Evolutionary conservation across 2,329 filamentous ascomycete genomes (phyloP), one percentile per base, ranked within the genome.

Genomic region (Sclerotinia spermophila): DNA sequence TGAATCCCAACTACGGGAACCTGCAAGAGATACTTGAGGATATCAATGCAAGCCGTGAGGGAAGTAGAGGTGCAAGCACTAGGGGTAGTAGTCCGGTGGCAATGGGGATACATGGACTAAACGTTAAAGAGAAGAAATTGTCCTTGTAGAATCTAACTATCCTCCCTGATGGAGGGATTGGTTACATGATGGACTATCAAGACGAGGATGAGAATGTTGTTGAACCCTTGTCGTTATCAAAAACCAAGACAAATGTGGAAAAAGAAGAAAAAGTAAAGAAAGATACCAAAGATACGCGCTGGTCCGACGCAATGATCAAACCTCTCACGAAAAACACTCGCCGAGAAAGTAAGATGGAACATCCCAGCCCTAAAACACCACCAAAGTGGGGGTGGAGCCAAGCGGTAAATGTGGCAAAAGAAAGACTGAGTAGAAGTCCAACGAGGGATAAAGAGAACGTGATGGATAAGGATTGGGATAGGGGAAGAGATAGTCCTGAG

Each of bases 261-360:
- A 58, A 35, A 40, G 40, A 33, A 27, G 35, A 5, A 10, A 45
- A 27, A 48, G 8, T 3, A n/a, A 51, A 17, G 19, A 30, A 61
- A n/a, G 35, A 56, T 0, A n/a, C 27, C 8, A 69, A 55, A 24
- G 55, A 53, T 13, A 67, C 40, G 1, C 45, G 73, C 44, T 77
- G 75, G 75, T 74, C 72, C 0, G 72, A 73, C 10, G 72, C 72
- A 8, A 76, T 76, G 74, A n/a, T 38, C 1, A 74, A 74, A 53
- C 60, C 74, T 3, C 33, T 44, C 15, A 48, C 65, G 8, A 70
- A 59, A 53, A 64, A 48, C 0, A 67, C 73, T 1, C 59, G 74
- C 13, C 59, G 71, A 15, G 75, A 75, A 38, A 74, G 72, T 35
- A 73, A 73, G 45, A 74, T 77, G 70, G 67, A 76, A 55, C 73